These are phyloP conservation scores for Lathyrus oleraceus DNA, from an alignment of 306 rosid genomes.

Conservation along the genomic window DNA sequence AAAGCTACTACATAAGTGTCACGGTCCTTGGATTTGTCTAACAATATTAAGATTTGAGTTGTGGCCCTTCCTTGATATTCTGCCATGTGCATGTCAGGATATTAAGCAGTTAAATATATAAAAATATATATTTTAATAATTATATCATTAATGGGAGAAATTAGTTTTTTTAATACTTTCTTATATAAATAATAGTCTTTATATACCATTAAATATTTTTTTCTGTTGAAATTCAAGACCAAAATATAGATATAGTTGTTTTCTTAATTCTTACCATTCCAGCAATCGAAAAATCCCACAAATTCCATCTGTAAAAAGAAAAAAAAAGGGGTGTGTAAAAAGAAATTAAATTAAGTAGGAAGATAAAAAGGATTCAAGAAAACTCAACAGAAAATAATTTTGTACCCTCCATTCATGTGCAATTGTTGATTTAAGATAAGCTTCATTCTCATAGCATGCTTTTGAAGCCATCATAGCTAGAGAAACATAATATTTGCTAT, in stretches of 20 bases:
- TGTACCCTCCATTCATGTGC: conserved; percentile 58
- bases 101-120: background rate
- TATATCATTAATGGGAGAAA: background rate
- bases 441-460: conserved; percentile 58
- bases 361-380: background rate
- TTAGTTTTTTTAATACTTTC: background rate
- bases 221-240: background rate
- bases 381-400: background rate
- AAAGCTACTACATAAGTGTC: conserved; percentile 72
- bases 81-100: conserved; percentile 8
- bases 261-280: conserved; percentile 63
- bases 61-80: conserved; percentile 65
- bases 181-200: background rate
- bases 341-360: background rate
- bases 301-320: conserved; percentile 56
- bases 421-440: conserved; percentile 44
- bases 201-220: background rate
- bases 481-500: conserved; percentile 42
- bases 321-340: background rate
- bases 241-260: background rate
- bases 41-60: conserved; percentile 58
- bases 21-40: conserved; percentile 46
- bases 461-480: conserved; percentile 72
- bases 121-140: background rate
- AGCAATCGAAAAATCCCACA: conserved; percentile 60